These are phyloP conservation scores for Hyaloscypha variabilis DNA, from an alignment of 495 filamentous ascomycete species.

Conservation along the genomic window DNA sequence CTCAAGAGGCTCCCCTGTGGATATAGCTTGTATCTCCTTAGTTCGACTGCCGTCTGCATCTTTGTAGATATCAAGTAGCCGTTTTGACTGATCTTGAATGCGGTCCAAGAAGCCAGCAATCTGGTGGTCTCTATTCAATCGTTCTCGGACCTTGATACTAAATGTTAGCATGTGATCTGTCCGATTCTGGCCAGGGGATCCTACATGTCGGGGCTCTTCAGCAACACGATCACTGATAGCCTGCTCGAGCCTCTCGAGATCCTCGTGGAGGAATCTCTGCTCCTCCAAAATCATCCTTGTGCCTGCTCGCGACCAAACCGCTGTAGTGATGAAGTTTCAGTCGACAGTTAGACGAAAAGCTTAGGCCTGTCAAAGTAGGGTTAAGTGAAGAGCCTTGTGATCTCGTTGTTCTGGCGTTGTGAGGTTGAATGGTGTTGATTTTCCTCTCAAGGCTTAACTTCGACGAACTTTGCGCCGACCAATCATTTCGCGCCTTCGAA, in stretches of 20 bases:
- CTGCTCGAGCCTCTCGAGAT: conserved; percentile 91
- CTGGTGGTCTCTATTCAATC: conserved; percentile 87
- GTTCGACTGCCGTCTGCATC: conserved; percentile 71
- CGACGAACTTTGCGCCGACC: conserved; percentile 17
- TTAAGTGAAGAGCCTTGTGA: neutral
- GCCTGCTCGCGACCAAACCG: neutral
- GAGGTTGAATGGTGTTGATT: conserved; percentile 9
- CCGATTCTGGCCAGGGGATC: conserved; percentile 31
- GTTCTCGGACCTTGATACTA: conserved; percentile 72
- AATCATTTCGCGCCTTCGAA: conserved; percentile 10
- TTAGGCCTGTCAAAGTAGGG: neutral
- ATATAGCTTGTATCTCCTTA: conserved; percentile 81
- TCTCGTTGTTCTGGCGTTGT: neutral
- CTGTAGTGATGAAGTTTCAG: neutral
- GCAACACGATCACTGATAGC: conserved; percentile 86
- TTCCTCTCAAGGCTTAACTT: neutral
- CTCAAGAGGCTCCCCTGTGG: conserved; percentile 86
- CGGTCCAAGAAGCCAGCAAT: conserved; percentile 82
- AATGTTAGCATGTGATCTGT: conserved; percentile 16
- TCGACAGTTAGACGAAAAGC: neutral
- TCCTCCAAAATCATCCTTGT: conserved; percentile 83
- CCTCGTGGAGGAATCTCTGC: conserved; percentile 90
- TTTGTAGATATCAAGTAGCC: conserved; percentile 82
- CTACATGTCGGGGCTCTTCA: conserved; percentile 86
- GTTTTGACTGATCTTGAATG: conserved; percentile 81